Evolutionary conservation across 495 filamentous ascomycete genomes (phyloP), one percentile per base, ranked within the genome.

Genomic region (Ascodesmis nigricans): DNA sequence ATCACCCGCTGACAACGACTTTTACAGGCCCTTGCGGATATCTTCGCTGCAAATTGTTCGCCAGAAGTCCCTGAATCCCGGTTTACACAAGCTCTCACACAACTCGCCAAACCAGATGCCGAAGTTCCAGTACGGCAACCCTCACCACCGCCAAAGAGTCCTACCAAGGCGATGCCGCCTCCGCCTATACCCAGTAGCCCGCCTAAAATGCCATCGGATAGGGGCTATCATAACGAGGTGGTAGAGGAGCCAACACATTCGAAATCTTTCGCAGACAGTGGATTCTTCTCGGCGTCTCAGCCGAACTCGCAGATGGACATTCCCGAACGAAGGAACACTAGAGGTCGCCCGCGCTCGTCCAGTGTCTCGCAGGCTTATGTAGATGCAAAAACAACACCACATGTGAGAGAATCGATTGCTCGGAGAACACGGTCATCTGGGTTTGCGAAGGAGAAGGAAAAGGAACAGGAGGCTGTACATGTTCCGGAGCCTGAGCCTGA

Each of bases 1-100:
- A n/a, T n/a, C n/a, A n/a, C n/a, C n/a, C 9, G 15, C 39, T 42
- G 46, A 47, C 45, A 30, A 33, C 33, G 25, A 15, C 17, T 37
- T 9, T 18, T 43, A 33, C 31, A 93, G 81, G 82, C 80, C 25
- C 59, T 90, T 22, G 74, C 74, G 33, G 72, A 91, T 50, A 71
- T 92, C 13, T 91, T 91, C 46, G 63, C 65, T n/a, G 55, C 61
- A 5, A 62, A 70, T 24, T n/a, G n/a, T n/a, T n/a, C n/a, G n/a
- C n/a, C n/a, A n/a, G n/a, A n/a, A n/a, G n/a, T n/a, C n/a, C n/a
- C n/a, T n/a, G n/a, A n/a, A n/a, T n/a, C n/a, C n/a, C n/a, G n/a
- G n/a, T n/a, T n/a, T n/a, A n/a, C n/a, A n/a, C n/a, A n/a, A n/a
- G n/a, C n/a, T n/a, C n/a, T n/a, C n/a, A n/a, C n/a, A n/a, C n/a